Base-by-base conservation (phyloP, 768 basidiomycete species). In the Fomitopsis serialis region DNA sequence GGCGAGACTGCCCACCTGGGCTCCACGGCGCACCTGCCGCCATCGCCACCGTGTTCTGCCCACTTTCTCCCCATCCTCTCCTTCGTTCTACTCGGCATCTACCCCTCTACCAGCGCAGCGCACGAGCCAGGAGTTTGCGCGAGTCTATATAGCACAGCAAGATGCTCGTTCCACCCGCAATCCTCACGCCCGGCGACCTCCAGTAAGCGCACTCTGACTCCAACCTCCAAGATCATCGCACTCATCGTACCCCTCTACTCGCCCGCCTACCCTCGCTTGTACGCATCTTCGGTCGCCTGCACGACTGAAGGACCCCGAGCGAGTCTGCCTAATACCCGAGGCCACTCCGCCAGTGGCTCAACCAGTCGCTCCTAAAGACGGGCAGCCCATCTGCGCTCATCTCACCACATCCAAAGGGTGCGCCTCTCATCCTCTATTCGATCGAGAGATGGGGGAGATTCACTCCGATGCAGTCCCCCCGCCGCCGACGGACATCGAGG, bases 401-500 rank as follows among this genome's bases (percentile, higher is more conserved):
- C 25, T 23, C 51, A 0, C 48, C 53, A 9, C 45, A 47, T 19
- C n/a, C 47, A 5, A 55, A 55, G 54, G 59, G 59, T 60, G 34
- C 10, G 51, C 42, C 9, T 25, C 37, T 32, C 23, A 23, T 25
- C 36, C 36, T 11, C 6, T 17, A 25, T 21, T 19, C 25, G 3
- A 24, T 40, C 32, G 11, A n/a, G n/a, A n/a, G n/a, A 49, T 49
- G 51, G 51, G 42, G 15, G 24, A 52, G 15, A 44, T 21, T 45
- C 42, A 44, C 22, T 29, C 43, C 5, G 22, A 24, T 10, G 34
- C 37, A 47, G 58, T 63, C 35, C 53, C 64, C 1, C 25, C 57
- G 42, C 62, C 60, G 19, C 61, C 81, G 59, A 75, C 74, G 37
- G 64, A 66, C 5, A 74, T 98, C 37, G 96, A 98, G 62, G 77